Evolutionary conservation across 495 filamentous ascomycete genomes (phyloP).

Genomic region (Cryomyces minteri): DNA sequence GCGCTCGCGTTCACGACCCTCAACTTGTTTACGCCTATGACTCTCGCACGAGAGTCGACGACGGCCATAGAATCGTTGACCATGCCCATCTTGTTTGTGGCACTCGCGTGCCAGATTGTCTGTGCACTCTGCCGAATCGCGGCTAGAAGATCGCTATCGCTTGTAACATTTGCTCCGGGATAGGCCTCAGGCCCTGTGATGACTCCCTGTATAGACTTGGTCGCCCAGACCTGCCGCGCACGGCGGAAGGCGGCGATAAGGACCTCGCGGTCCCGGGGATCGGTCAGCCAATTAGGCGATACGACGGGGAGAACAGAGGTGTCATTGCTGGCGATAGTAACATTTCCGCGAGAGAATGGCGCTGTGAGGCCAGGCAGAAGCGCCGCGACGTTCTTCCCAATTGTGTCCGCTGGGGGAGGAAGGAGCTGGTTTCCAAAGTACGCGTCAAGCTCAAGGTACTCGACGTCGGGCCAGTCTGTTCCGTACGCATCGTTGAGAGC

Average conservation of each 20-base stretch:
- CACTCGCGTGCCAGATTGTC: constrained; percentile 32
- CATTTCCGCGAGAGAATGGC: constrained; percentile 32
- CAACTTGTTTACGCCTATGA: constrained; percentile 31
- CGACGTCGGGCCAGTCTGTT: constrained; percentile 40
- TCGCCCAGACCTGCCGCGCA: constrained; percentile 24
- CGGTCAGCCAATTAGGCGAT: constrained; percentile 33
- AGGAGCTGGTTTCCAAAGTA: constrained; percentile 9
- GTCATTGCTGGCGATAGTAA: constrained; percentile 28
- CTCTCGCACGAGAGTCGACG: constrained; percentile 29
- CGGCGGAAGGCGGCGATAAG: constrained; percentile 35
- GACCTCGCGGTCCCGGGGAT: constrained; percentile 34
- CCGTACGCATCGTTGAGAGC: constrained; percentile 24
- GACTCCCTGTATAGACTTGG: constrained; percentile 23
- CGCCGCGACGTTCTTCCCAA: constrained; percentile 25
- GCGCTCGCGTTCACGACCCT: constrained; percentile 40
- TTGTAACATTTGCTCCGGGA: constrained; percentile 28
- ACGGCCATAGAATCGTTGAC: constrained; percentile 30
- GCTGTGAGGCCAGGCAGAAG: constrained; percentile 24
- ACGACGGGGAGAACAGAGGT: constrained; percentile 30
- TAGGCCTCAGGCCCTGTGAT: constrained; percentile 26
- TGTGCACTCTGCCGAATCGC: constrained; percentile 21
- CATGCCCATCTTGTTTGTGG: constrained; percentile 34
- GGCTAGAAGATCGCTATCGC: constrained; percentile 32
- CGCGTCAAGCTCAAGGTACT: constrained; percentile 21
- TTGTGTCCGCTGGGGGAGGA: neutral